Conservation (phyloP, 2,329 filamentous ascomycete genomes). For the Gaeumannomyces tritici region DNA sequence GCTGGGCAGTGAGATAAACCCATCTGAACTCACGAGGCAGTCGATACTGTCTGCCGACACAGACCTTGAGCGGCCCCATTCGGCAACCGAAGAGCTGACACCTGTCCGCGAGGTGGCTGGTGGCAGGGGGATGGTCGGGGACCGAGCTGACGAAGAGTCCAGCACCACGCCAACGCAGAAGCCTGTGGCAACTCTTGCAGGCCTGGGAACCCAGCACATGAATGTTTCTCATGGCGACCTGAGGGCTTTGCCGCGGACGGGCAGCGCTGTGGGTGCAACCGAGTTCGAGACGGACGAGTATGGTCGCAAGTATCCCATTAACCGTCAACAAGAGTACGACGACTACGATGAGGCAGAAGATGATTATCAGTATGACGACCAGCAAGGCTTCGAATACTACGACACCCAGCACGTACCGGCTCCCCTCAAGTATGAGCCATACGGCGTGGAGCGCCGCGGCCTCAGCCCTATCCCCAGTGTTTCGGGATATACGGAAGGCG, state of each 20-base stretch:
- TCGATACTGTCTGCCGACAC: conserved; percentile 80
- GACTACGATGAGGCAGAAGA: conserved; percentile 34
- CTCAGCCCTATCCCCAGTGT: conserved; percentile 89
- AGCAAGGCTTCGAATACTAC: conserved; percentile 36
- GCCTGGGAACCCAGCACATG: conserved; percentile 58
- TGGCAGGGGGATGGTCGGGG: conserved; percentile 40
- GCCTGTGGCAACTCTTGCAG: conserved; percentile 38
- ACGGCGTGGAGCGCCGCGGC: conserved; percentile 59
- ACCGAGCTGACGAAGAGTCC: conserved; percentile 30
- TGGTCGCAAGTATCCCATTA: conserved; percentile 29
- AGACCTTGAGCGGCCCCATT: conserved; percentile 50
- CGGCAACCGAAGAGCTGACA: conserved; percentile 52
- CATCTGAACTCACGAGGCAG: conserved; percentile 78
- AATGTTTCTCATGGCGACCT: conserved; percentile 52
- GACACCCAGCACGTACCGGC: conserved; percentile 54
- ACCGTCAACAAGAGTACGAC: conserved; percentile 25
- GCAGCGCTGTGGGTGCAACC: conserved; percentile 27
- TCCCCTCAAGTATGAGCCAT: conserved; percentile 56
- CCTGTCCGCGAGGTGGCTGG: conserved; percentile 52
- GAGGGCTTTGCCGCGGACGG: conserved; percentile 40
- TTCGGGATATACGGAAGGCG: conserved; percentile 70
- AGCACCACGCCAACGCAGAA: conserved; percentile 53
- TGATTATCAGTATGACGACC: conserved; percentile 26
- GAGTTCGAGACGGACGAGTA: conserved; percentile 39
- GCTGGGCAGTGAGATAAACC: conserved; percentile 73